These are phyloP conservation scores for Piloderma croceum DNA, from an alignment of 768 basidiomycete genomes.

Conservation along the genomic window DNA sequence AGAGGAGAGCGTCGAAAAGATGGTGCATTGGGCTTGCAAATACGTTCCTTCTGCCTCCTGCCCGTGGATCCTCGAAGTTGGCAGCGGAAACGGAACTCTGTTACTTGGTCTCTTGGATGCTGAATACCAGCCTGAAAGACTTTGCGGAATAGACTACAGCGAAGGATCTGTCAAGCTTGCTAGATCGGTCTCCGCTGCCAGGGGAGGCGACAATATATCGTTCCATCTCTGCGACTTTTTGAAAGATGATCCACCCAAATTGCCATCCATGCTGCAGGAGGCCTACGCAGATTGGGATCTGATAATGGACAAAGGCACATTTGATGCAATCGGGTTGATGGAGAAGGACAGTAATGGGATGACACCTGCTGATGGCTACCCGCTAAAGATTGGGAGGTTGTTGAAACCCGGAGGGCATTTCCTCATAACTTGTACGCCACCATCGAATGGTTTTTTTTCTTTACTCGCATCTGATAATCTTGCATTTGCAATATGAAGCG, in stretches of 20 bases:
- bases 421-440: constrained; percentile 71
- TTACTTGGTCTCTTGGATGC: constrained; percentile 66
- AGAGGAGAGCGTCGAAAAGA: constrained; percentile 65
- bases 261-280: constrained; percentile 10
- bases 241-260: constrained; percentile 39
- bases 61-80: constrained; percentile 67
- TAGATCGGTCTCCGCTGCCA: constrained; percentile 44
- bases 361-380: constrained; percentile 56
- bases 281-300: constrained; percentile 55
- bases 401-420: constrained; percentile 66
- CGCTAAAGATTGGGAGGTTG: constrained; percentile 45
- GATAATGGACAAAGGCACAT: constrained; percentile 83
- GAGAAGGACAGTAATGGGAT: constrained; percentile 49
- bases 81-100: constrained; percentile 74
- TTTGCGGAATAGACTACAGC: constrained; percentile 77
- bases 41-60: constrained; percentile 44
- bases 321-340: constrained; percentile 76
- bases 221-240: constrained; percentile 68
- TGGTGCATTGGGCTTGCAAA: constrained; percentile 66
- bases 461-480: neutral
- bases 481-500: no score
- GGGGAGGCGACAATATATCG: constrained; percentile 35
- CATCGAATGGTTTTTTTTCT: neutral
- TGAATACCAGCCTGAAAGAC: constrained; percentile 47
- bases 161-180: constrained; percentile 63